Evolutionary conservation across 768 basidiomycete species (phyloP).

Genomic region (Amanita jacksonii): DNA sequence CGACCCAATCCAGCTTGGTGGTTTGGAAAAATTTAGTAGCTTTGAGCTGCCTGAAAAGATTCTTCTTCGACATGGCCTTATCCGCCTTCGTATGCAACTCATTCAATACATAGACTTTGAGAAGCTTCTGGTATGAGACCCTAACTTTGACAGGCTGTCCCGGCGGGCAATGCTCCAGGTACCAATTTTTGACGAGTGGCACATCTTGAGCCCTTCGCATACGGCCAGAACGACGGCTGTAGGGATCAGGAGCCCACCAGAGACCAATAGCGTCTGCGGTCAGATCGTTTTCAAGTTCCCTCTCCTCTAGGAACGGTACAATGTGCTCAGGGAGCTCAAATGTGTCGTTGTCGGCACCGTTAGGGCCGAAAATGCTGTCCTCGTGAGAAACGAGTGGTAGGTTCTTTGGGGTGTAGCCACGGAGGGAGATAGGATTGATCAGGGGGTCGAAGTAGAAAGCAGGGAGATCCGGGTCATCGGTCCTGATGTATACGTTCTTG

Average conservation of each 20-base stretch:
- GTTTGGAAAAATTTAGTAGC: conserved; percentile 99
- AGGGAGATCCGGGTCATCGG: conserved; percentile 97
- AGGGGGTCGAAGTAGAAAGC: conserved; percentile 99
- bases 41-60: conserved; percentile 90
- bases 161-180: conserved; percentile 95
- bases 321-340: conserved; percentile 77
- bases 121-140: conserved; percentile 96
- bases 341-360: conserved; percentile 75
- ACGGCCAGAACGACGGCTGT: conserved; percentile 83
- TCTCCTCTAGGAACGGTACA: conserved; percentile 72
- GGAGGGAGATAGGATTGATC: conserved; percentile 94
- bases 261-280: conserved; percentile 96
- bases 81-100: conserved; percentile 82
- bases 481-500: conserved; percentile 98
- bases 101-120: conserved; percentile 94
- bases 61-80: conserved; percentile 98
- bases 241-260: conserved; percentile 98
- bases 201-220: conserved; percentile 94
- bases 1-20: conserved; percentile 97
- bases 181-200: conserved; percentile 97
- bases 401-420: conserved; percentile 79
- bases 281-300: conserved; percentile 76
- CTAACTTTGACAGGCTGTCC: conserved; percentile 96
- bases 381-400: conserved; percentile 79
- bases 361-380: conserved; percentile 85